A percentile compares a stretch with the other conserved stretches of the same genome.
These are phyloP conservation scores for Ulota crispa DNA, from an alignment of 225 moss, liverwort and hornwort species.

Conservation along the genomic window DNA sequence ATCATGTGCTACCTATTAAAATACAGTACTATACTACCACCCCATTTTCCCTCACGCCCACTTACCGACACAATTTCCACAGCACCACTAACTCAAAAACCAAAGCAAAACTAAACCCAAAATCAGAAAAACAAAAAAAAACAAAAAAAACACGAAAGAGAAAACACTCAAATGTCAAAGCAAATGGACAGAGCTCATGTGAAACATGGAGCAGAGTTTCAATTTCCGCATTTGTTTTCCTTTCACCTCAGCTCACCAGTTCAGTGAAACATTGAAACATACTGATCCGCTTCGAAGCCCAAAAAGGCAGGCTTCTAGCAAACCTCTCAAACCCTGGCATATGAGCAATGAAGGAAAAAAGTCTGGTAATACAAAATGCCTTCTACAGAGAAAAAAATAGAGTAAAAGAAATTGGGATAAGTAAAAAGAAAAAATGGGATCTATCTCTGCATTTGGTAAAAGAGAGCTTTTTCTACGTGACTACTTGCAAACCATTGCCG, in stretches of 20 bases:
- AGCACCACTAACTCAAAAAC: not conserved
- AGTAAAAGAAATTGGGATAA: no score
- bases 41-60: not conserved
- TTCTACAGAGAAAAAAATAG: not conserved
- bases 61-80: not conserved
- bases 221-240: not conserved
- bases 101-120: not conserved
- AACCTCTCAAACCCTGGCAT: not conserved
- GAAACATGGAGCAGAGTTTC: constrained; percentile 20
- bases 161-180: not conserved
- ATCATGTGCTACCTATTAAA: no score
- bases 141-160: no score
- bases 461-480: not conserved
- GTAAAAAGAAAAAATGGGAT: not conserved
- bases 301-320: not conserved
- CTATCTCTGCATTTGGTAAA: not conserved
- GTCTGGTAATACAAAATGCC: constrained; percentile 23
- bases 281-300: not conserved
- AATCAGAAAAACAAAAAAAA: not conserved
- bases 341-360: not conserved
- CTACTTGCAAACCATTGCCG: not conserved
- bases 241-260: constrained; percentile 6
- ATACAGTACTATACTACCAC: not conserved
- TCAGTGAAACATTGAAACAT: not conserved
- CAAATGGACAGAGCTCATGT: not conserved